These are phyloP conservation scores for Chytridiales sp. DNA, from an alignment of 371 early-diverging fungal species.

Conservation along the genomic window DNA sequence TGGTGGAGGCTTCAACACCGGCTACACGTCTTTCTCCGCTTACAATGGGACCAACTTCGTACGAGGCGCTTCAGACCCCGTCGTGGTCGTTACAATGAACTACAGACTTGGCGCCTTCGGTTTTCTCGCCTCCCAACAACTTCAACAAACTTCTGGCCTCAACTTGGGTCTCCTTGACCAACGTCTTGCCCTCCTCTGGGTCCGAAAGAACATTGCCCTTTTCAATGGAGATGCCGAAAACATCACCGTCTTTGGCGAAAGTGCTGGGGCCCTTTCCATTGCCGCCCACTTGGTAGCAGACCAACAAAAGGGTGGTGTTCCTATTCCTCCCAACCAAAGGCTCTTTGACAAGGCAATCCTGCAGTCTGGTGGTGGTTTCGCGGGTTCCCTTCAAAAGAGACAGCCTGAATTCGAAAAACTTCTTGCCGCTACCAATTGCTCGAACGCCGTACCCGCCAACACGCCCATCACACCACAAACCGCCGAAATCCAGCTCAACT, in stretches of 20 bases:
- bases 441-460: background rate
- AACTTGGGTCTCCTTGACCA: conserved; percentile 53
- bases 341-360: conserved; percentile 5
- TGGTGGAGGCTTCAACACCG: conserved; percentile 28
- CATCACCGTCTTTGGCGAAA: conserved; percentile 50
- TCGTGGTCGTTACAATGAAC: conserved; percentile 41
- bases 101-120: conserved; percentile 42
- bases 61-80: background rate
- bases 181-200: conserved; percentile 48
- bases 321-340: background rate
- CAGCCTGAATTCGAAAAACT: too few relatives aligned
- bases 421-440: too few relatives aligned
- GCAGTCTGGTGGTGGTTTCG: too few relatives aligned
- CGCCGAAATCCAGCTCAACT: too few relatives aligned
- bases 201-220: conserved; percentile 40
- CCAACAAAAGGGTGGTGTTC: too few relatives aligned
- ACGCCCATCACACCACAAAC: background rate
- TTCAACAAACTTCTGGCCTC: conserved; percentile 5
- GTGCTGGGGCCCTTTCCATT: conserved; percentile 48
- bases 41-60: conserved; percentile 23
- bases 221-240: conserved; percentile 51
- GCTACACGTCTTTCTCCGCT: background rate
- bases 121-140: conserved; percentile 22
- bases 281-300: conserved; percentile 5
- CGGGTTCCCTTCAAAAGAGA: too few relatives aligned